Conservation (phyloP, 23 red algal genomes). For the Gracilariopsis chorda region DNA sequence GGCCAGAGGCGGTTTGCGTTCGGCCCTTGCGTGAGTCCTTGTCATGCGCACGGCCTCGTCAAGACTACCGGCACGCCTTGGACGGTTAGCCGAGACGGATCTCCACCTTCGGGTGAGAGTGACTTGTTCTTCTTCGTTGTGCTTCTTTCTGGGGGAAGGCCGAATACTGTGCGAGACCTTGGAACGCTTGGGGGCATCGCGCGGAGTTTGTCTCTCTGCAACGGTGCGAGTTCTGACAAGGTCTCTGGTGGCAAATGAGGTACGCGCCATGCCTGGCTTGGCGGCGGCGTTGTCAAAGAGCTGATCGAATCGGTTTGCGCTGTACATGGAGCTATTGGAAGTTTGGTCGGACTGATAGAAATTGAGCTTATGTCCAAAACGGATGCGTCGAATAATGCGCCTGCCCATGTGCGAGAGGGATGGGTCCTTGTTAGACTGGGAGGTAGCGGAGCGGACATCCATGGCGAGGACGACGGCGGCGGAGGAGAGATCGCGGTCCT, state of each 20-base stretch:
- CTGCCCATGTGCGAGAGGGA: conserved; percentile 1
- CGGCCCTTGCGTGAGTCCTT: not conserved
- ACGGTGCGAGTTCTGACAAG: not conserved
- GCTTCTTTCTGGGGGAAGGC: not conserved
- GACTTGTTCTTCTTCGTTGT: conserved; percentile 35
- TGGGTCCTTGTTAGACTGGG: not conserved
- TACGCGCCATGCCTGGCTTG: not conserved
- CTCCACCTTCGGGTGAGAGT: conserved; percentile 30
- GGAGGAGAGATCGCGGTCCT: conserved; percentile 25
- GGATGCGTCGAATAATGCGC: conserved; percentile 34
- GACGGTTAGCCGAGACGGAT: conserved; percentile 16
- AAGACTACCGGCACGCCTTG: conserved; percentile 21
- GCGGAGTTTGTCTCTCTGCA: not conserved
- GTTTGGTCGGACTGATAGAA: conserved; percentile 26
- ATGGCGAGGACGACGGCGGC: conserved; percentile 32
- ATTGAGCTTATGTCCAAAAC: conserved; percentile 8
- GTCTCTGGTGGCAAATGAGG: conserved; percentile 4
- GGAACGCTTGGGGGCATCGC: not conserved
- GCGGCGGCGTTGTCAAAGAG: not conserved
- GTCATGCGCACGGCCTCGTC: not conserved
- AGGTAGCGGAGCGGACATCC: conserved; percentile 36
- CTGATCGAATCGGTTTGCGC: conserved; percentile 16
- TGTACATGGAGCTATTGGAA: not conserved
- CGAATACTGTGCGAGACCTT: not conserved
- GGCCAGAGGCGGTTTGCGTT: conserved; percentile 15